Conservation (phyloP, 2,329 filamentous ascomycete genomes). For the Fusarium ambrosium region DNA sequence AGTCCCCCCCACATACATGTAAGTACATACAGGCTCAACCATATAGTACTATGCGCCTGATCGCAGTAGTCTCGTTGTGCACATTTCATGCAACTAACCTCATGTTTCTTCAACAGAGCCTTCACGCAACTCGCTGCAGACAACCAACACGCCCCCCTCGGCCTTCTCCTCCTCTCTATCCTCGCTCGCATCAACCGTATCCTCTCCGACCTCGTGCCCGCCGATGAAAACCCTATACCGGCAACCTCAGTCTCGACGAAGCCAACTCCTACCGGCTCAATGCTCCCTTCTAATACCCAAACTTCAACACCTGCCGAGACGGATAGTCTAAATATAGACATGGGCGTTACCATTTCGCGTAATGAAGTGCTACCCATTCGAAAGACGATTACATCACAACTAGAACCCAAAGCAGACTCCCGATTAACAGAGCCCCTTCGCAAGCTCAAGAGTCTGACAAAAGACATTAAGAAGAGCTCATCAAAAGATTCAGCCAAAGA, state of each 20-base stretch:
- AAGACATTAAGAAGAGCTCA: slow-evolving; percentile 41
- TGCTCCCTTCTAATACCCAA: neutral
- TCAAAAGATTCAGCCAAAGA: slow-evolving; percentile 53
- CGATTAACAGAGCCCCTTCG: neutral
- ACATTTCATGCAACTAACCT: slow-evolving; percentile 4
- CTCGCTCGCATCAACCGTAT: slow-evolving; percentile 70
- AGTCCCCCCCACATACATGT: slow-evolving; percentile 55
- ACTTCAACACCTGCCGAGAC: neutral
- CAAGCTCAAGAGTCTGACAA: slow-evolving; percentile 14
- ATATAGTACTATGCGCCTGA: neutral
- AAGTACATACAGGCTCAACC: slow-evolving; percentile 27
- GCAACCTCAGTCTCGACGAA: neutral
- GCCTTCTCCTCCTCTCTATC: slow-evolving; percentile 75
- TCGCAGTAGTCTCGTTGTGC: neutral
- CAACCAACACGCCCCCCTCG: slow-evolving; percentile 79
- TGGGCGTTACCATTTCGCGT: slow-evolving; percentile 50
- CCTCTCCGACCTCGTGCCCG: slow-evolving; percentile 54
- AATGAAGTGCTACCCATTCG: slow-evolving; percentile 26
- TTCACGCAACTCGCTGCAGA: slow-evolving; percentile 81
- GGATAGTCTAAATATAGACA: slow-evolving; percentile 32
- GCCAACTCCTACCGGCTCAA: neutral
- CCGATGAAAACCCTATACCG: slow-evolving; percentile 9
- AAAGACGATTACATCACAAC: slow-evolving; percentile 11
- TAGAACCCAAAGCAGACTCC: slow-evolving; percentile 6
- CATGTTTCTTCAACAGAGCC: slow-evolving; percentile 54